Evolutionary conservation across 305 asterid genomes (phyloP), one percentile per base, ranked within the genome.

Genomic region (Coffea humblotiana): DNA sequence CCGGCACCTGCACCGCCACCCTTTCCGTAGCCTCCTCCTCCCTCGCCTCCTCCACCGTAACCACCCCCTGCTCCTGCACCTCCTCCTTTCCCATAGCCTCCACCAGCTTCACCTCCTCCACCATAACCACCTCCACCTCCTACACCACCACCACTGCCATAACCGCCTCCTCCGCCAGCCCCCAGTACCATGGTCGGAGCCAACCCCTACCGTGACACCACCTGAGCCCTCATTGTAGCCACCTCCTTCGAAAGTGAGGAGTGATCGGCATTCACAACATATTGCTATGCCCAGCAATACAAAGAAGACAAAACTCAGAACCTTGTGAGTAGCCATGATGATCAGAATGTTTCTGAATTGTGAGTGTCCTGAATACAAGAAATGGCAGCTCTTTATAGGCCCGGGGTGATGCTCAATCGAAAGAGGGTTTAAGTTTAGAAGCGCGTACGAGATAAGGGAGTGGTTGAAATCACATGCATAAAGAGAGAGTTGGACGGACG

Each of bases 171-270:
- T 12, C 78, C 78, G 0, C 78, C 77, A 29, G 25, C 48, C 15
- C 15, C 66, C 78, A 32, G 48, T 49, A 3, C 76, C 76, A 15
- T 72, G 49, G 29, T 60, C 75, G n/a, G 61, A 49, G 5, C 76
- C 77, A 7, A 52, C 13, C 58, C 58, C 58, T 52, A 15, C 16
- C 1, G 63, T 56, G 63, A 18, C 63, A 56, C 63, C 65, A 21
- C 65, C 65, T 58, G 65, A 21, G 27, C 65, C 65, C 65, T 58
- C 27, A 58, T 58, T 58, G 65, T 58, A 61, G 67, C 78, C 78
- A 75, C 78, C 78, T 25, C 27, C 64, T 37, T 51, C 79, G 16
- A 76, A 76, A 16, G 79, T 76, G 79, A 76, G 79, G 79, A 76
- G 79, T 64, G 79, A 32, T 71, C 79, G 64, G 35, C 72, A 45